Percentiles rank a stretch among this genome's conserved stretches.
phyloP scores from a whole-genome alignment of 164 flowering plant genomes.

The Brasenia schreberi region DNA sequence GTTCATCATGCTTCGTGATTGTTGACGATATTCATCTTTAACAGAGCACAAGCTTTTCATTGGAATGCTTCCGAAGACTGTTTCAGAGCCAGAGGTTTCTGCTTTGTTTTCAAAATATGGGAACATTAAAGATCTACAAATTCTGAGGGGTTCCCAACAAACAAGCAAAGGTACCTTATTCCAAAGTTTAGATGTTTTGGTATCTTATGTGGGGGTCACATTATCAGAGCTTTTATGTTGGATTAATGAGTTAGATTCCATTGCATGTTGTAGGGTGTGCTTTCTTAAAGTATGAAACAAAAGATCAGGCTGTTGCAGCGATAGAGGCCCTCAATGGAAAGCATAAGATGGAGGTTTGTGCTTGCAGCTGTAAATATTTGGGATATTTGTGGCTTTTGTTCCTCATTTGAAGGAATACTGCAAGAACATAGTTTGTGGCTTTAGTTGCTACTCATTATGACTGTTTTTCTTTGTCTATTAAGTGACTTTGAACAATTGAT shows the following conservation, averaged over 20 bases:
- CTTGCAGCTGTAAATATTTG: not conserved
- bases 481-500: no score
- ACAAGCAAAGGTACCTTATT: conserved; percentile 80
- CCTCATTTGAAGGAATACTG: not conserved
- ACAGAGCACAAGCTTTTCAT: conserved; percentile 96
- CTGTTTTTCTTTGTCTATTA: not conserved
- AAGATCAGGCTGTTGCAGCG: conserved; percentile 91
- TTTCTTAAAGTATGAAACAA: conserved; percentile 88
- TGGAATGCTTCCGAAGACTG: conserved; percentile 98
- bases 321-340: conserved; percentile 84
- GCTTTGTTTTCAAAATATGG: conserved; percentile 74
- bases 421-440: not conserved
- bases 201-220: not conserved
- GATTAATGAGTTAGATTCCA: not conserved
- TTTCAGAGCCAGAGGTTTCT: conserved; percentile 72
- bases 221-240: not conserved
- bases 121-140: conserved; percentile 76
- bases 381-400: not conserved
- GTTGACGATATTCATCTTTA: not conserved
- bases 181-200: no score
- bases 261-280: conserved; percentile 64
- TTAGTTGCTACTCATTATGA: not conserved
- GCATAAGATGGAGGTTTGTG: conserved; percentile 90
- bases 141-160: conserved; percentile 89
- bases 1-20: not conserved